Base-by-base conservation (phyloP, 768 basidiomycete genomes). In the Lactifluus volemus region DNA sequence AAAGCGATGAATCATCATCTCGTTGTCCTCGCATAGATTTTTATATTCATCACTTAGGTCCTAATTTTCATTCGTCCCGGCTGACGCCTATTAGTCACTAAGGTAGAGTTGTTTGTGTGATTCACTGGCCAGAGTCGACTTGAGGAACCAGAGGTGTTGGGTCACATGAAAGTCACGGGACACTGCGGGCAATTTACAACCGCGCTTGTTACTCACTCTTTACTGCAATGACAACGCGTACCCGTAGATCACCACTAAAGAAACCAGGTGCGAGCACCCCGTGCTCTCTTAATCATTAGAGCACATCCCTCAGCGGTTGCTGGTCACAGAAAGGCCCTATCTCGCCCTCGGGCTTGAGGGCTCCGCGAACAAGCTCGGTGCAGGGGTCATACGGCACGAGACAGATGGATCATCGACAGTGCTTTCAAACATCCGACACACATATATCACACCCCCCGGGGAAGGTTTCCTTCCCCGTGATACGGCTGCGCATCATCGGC, bases 371-470 rank as follows among this genome's bases (percentile, higher is more conserved):
- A 99, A 99, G 73, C 81, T 99, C 36, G 97, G 97, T 11, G 91
- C 88, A 19, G 97, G 97, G 10, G 78, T 98, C 52, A 91, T 98
- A 73, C 83, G 83, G 67, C 97, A 99, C 70, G 77, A 79, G 17
- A 77, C 82, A 25, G 81, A 92, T 71, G 86, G 87, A 25, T 81
- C 84, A 36, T 82, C 86, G 1, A 76, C 77, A 25, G 91, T 98
- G 14, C 80, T 98, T 6, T 89, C 93, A 25, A 99, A 99, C 68
- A 79, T 98, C 64, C 83, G 97, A 65, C 97, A 98, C 68, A 99
- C 97, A n/a, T 98, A 98, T 72, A 90, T 98, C 67, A 98, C 97
- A 2, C 97, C 97, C 5, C 92, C 96, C 3, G 97, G 97, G 2
- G 93, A 98, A 75, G 97, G 97, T 0, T 99, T 99, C 70, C 84